Evolutionary conservation across 345 rosid genomes (phyloP).

Genomic region (Citrus trifoliata): DNA sequence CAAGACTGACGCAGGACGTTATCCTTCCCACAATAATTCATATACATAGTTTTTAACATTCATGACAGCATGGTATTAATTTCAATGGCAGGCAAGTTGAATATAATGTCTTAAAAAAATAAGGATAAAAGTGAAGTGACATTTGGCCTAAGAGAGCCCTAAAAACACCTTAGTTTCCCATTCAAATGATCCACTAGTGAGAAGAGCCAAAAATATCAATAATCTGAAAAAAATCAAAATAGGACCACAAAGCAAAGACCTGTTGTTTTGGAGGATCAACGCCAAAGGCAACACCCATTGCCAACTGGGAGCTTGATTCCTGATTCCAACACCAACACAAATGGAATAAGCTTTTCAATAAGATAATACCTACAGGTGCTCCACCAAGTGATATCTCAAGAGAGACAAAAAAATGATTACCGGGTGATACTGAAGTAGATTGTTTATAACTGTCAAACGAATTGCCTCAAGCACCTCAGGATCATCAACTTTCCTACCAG

Average conservation of each 20-base stretch:
- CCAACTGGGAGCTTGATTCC: conserved; percentile 98
- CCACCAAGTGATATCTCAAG: background rate
- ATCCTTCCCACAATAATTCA: conserved; percentile 9
- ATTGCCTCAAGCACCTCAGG: conserved; percentile 96
- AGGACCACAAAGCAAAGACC: conserved; percentile 31
- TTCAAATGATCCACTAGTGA: background rate
- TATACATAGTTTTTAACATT: background rate
- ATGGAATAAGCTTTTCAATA: conserved; percentile 7
- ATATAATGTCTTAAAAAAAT: background rate
- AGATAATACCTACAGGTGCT: background rate
- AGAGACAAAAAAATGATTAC: conserved; percentile 35
- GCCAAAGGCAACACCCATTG: conserved; percentile 95
- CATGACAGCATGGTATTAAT: background rate
- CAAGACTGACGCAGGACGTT: conserved; percentile 1
- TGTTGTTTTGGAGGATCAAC: conserved; percentile 63
- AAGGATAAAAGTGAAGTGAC: background rate
- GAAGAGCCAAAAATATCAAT: conserved; percentile 13
- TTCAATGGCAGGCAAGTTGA: background rate
- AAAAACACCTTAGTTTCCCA: background rate
- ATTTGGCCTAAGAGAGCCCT: background rate
- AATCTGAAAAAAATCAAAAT: conserved; percentile 6
- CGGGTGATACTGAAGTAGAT: conserved; percentile 87
- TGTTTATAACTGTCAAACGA: conserved; percentile 90
- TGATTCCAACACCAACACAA: conserved; percentile 31
- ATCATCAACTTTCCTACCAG: conserved; percentile 93